Base-by-base conservation (phyloP, 495 filamentous ascomycete genomes). In the Daldinia caldariorum region DNA sequence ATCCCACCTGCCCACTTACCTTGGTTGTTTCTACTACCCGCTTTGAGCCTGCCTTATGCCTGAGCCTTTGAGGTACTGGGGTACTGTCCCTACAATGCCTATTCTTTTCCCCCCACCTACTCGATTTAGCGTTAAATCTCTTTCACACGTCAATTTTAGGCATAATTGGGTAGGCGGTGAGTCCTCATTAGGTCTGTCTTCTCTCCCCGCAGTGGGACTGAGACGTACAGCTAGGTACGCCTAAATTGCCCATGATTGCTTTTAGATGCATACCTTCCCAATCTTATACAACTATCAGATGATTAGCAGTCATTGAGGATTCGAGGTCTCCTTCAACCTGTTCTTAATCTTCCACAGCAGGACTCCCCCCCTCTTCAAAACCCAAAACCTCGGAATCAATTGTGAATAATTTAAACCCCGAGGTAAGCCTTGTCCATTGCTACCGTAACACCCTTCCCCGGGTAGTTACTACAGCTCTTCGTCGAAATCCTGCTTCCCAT, bases 71-170 rank as follows among this genome's bases (percentile, higher is more conserved):
- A 26, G 26, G 26, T 26, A 26, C 26, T 26, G 26, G 26, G 26
- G 26, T 26, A 26, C 26, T 26, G 26, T 26, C 26, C 26, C 26
- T 62, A 26, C 26, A 26, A 26, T 26, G 26, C 26, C 26, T 26
- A 26, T 26, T 26, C 26, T 26, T 3, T 54, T 57, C 64, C 70
- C 70, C 58, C 70, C 70, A 72, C 70, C 47, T 72, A 69, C 70
- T 66, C 51, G 57, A 68, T 72, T 72, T 69, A 69, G 70, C 65
- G 51, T 58, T 65, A 62, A 70, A 70, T 59, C 49, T 57, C 59
- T 67, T 22, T 57, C 31, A 63, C 60, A 63, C 54, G 63, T 71
- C 60, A 67, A 64, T 39, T 63, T 60, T 62, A 32, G 51, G 54
- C 63, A 26, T 35, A 58, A 54, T 31, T 29, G 37, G 45, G 68